These are phyloP conservation scores for Rosa multiflora DNA, from an alignment of 306 rosid genomes.

Conservation along the genomic window DNA sequence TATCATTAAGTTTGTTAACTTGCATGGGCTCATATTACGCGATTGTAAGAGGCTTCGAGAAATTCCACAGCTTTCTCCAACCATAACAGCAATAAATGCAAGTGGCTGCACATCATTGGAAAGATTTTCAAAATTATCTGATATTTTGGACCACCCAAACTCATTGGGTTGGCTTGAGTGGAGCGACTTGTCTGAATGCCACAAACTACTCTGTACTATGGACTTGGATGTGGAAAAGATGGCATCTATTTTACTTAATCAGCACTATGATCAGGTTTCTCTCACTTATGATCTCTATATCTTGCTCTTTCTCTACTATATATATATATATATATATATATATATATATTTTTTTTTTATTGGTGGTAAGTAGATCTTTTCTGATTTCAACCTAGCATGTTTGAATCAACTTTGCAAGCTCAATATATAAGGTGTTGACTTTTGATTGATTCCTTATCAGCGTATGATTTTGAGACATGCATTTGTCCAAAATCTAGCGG, in stretches of 20 bases:
- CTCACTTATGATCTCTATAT: not conserved
- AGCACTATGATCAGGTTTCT: not conserved
- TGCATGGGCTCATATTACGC: not conserved
- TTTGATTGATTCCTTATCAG: not conserved
- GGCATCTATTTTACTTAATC: not conserved
- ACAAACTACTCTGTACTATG: slow-evolving; percentile 4
- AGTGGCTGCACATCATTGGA: slow-evolving; percentile 1
- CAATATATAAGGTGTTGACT: not conserved
- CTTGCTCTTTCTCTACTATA: not conserved
- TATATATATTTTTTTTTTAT: not conserved
- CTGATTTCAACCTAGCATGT: not conserved
- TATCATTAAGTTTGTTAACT: not conserved
- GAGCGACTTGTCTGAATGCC: not conserved
- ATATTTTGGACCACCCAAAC: not conserved
- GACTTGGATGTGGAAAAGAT: slow-evolving; percentile 7
- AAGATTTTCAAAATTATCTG: not conserved
- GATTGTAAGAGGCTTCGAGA: slow-evolving; percentile 1
- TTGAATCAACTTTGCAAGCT: not conserved
- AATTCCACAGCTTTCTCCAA: slow-evolving; percentile 3
- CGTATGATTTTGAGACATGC: not conserved
- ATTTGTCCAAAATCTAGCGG: no score
- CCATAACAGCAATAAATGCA: not conserved
- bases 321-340: not conserved
- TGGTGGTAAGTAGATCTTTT: not conserved
- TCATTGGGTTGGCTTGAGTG: not conserved